Base-by-base conservation (phyloP, 495 filamentous ascomycete genomes). In the Neurospora sublineolata region DNA sequence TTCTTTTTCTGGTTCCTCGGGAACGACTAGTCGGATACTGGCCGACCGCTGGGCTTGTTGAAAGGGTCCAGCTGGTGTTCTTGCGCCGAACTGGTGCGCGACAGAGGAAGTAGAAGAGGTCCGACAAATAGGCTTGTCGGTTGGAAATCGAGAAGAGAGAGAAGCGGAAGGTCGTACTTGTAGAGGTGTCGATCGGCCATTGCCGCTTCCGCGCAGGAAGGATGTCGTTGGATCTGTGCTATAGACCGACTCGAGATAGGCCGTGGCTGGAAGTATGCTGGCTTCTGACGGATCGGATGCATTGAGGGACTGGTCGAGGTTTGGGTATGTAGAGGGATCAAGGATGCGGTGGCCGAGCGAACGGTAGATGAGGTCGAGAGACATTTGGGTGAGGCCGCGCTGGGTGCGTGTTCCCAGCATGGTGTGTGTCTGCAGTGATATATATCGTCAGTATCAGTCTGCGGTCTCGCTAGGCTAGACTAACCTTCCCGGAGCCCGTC, bases 401-500 rank as follows among this genome's bases (percentile, higher is more conserved):
- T 97, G 91, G 16, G 87, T 87, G 74, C 89, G 90, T 20, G 92
- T 94, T 69, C 95, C 95, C 12, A 99, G 87, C 75, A 98, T 97
- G n/a, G 95, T 99, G 78, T 99, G 93, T 74, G 92, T 94, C 94
- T 98, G 75, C 36, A 4, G 41, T 7, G n/a, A 0, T 39, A 70
- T 41, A 3, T 6, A 37, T 36, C 5, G 72, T 80, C 69, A 83
- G 72, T 46, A 67, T 73, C 77, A 64, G 27, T 67, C 69, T 58
- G 16, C 11, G 40, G 58, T 16, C n/a, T 20, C 42, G 9, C 23
- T 37, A n/a, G 16, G 40, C 27, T 46, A 14, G 37, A 81, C 85
- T 40, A 75, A 97, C 94, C 89, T 99, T 99, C 76, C 95, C 95
- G 73, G 92, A 96, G 20, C 95, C 96, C 8, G 95, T 97, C 38